Evolutionary conservation across 345 rosid species (phyloP), one percentile per base, ranked within the genome.

Genomic region (Zanthoxylum bungeanum): DNA sequence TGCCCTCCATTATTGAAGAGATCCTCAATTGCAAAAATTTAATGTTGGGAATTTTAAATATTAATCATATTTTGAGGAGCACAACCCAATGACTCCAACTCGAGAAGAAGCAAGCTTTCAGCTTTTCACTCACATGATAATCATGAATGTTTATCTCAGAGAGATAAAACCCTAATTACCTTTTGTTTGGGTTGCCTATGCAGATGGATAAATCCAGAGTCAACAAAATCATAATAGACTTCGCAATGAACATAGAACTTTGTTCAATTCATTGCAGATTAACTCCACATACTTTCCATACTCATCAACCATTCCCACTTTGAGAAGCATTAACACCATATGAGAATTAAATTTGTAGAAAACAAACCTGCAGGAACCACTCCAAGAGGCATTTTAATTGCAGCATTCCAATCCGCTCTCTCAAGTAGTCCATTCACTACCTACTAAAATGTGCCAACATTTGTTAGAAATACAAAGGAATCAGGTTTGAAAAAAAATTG

Each of bases 391-490:
- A 83, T 76, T 61, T 86, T 91, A 42, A 92, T 82, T 68, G 98
- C 94, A 77, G 66, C 75, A 74, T 69, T 79, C 98, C 99, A 95
- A 75, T 92, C 99, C 69, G 78, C 86, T 79, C 99, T 88, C 79
- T 84, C 89, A n/a, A 92, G 91, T 60, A 95, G 77, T 77, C 99
- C 99, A 85, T 95, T 95, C 69, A 92, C 88, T 79, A 95, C 99
- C 99, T 92, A 89, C 87, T 82, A 87, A 80, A 86, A 75, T 55
- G 80, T 31, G 62, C 64, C 68, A 78, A 70, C 71, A 75, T 47
- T 27, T 31, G 52, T 74, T 60, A 77, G 80, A 70, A 70, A 49
- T 57, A 37, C 31, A 39, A 46, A 46, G 28, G 66, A 67, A 57
- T 58, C 30, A 46, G 12, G 71, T 68, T 46, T 25, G 19, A 44